These are phyloP conservation scores for Panicum miliaceum DNA, from an alignment of 176 grass and related monocot species.

Conservation along the genomic window DNA sequence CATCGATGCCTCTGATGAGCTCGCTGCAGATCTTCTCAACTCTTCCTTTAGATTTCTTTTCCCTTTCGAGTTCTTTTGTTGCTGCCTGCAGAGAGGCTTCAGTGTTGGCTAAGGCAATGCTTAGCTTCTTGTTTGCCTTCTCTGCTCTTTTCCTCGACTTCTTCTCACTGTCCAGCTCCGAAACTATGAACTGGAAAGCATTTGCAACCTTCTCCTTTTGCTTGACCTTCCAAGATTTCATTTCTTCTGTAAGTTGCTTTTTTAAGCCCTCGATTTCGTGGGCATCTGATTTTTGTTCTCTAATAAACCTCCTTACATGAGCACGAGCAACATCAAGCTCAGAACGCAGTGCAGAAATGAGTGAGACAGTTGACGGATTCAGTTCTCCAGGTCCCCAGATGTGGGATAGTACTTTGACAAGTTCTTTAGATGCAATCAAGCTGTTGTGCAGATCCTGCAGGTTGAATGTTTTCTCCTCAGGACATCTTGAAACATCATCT, in stretches of 20 bases:
- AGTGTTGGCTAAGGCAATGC: conserved; percentile 44
- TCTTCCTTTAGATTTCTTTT: conserved; percentile 64
- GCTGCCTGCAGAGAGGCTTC: conserved; percentile 54
- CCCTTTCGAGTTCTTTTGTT: conserved; percentile 63
- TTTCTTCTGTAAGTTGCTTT: conserved; percentile 47
- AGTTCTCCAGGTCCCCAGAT: conserved; percentile 59
- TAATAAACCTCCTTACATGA: conserved; percentile 58
- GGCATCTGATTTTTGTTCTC: conserved; percentile 44
- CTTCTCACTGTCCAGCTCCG: conserved; percentile 66
- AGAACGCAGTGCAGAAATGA: conserved; percentile 63
- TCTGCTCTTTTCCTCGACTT: conserved; percentile 77
- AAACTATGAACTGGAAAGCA: conserved; percentile 50
- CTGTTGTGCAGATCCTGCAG: conserved; percentile 64
- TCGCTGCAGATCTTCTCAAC: conserved; percentile 72
- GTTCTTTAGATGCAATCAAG: conserved; percentile 75
- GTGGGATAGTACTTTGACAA: conserved; percentile 68
- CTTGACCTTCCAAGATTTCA: conserved; percentile 60
- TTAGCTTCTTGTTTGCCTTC: conserved; percentile 65
- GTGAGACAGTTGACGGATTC: conserved; percentile 61
- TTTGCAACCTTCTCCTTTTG: conserved; percentile 63
- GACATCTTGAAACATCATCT: conserved; percentile 28
- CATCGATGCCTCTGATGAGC: conserved; percentile 63
- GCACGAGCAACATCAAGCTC: conserved; percentile 62
- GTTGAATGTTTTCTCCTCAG: conserved; percentile 33
- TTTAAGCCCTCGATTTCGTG: neutral